Evolutionary conservation across 2,329 filamentous ascomycete genomes (phyloP).

Genomic region (Diaporthe sp.): DNA sequence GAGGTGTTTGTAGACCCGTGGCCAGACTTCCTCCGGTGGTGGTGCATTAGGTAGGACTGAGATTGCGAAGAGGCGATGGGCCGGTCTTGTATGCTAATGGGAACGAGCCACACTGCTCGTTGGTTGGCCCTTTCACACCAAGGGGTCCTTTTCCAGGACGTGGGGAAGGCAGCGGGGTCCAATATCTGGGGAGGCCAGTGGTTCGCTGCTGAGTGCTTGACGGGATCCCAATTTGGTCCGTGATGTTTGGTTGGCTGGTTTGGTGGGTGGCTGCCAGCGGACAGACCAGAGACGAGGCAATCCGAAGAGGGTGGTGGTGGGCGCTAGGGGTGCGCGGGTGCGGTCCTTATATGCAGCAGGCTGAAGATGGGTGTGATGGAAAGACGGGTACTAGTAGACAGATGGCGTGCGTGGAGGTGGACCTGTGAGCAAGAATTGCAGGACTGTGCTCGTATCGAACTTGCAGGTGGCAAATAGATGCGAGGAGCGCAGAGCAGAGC

Average conservation of each 20-base stretch:
- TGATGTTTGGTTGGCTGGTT: slow-evolving; percentile 19
- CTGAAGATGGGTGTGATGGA: slow-evolving; percentile 35
- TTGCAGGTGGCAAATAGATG: slow-evolving; percentile 37
- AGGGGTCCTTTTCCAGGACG: slow-evolving; percentile 32
- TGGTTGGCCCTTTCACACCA: slow-evolving; percentile 35
- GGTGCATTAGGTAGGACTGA: slow-evolving; percentile 61
- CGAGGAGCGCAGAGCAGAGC: neutral
- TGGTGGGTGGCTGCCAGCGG: slow-evolving; percentile 32
- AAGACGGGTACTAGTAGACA: slow-evolving; percentile 20
- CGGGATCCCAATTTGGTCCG: slow-evolving; percentile 21
- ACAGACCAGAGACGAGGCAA: slow-evolving; percentile 32
- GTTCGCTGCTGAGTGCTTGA: slow-evolving; percentile 27
- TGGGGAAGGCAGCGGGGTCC: slow-evolving; percentile 40
- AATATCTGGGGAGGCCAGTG: slow-evolving; percentile 28
- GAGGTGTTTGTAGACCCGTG: slow-evolving; percentile 67
- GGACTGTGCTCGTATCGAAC: slow-evolving; percentile 34
- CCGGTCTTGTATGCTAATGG: slow-evolving; percentile 25
- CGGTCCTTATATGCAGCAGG: slow-evolving; percentile 39
- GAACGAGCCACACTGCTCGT: slow-evolving; percentile 37
- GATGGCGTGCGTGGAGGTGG: slow-evolving; percentile 29
- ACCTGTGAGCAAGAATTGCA: slow-evolving; percentile 3
- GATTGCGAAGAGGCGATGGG: slow-evolving; percentile 27
- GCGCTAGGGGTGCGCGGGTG: slow-evolving; percentile 37
- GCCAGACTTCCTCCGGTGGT: slow-evolving; percentile 70
- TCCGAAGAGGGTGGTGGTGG: slow-evolving; percentile 16